Base-by-base conservation (phyloP, 495 filamentous ascomycete species). In the Aspergillus asperescens region DNA sequence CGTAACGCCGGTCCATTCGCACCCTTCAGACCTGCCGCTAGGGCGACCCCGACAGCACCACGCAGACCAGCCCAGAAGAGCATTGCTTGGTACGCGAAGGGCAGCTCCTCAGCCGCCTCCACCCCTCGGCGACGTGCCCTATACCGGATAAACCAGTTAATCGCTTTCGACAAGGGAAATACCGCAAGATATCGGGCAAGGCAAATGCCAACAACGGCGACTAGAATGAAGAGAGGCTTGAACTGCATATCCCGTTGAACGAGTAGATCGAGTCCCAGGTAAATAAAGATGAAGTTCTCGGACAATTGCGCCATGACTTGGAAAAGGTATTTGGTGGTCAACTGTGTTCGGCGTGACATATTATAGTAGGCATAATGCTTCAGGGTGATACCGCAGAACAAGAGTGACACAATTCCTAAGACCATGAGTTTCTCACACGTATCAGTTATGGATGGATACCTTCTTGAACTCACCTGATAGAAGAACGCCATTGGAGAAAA, bases 361-460 rank as follows among this genome's bases (percentile, higher is more conserved):
- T 98, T 98, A 75, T 96, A 96, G 74, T 98, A 98, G 35, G 93
- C 93, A 62, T 98, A 97, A 66, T 98, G 93, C 67, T 98, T 98
- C 28, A 98, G 77, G 7, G 93, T 96, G 54, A 98, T 98, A 25
- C 93, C 93, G 67, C 94, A 97, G 74, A 98, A 97, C 9, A 98
- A 75, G 50, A 98, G 79, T 15, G 93, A 93, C 48, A 98, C 93
- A 59, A 98, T 98, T 51, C 93, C 92, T 97, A 59, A 3, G 13
- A 34, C 15, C n/a, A 28, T 68, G 7, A 48, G 42, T 20, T 55
- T 53, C 7, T 2, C 22, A 18, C 15, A 18, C 7, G 15, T 15
- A 46, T 23, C 32, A n/a, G 3, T 3, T 4, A 35, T 16, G 4
- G 7, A 24, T 4, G 3, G n/a, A 10, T 37, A 19, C 27, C 8